phyloP scores from a whole-genome alignment of 441 rosid genomes.

The Manihot esculenta region DNA sequence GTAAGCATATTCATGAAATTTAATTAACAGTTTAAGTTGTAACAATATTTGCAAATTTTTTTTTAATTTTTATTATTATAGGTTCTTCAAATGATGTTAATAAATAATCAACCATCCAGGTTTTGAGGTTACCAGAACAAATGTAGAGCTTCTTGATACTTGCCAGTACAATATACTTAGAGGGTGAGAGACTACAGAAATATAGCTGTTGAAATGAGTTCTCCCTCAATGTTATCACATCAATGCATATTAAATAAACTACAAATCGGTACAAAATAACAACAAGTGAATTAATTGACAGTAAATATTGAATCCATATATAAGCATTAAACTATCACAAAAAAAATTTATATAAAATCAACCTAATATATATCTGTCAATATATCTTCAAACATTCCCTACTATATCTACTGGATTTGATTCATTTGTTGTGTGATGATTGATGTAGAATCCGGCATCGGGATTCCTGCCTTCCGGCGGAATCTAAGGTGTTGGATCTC shows the following conservation, averaged over 20 bases:
- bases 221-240: constrained; percentile 3
- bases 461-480: no score
- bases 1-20: constrained; percentile 16
- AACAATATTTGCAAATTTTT: constrained; percentile 34
- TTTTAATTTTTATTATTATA: constrained; percentile 39
- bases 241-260: not conserved
- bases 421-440: no score
- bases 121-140: constrained; percentile 90
- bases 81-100: constrained; percentile 47
- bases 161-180: not conserved
- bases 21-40: constrained; percentile 25
- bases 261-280: not conserved
- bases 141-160: constrained; percentile 21
- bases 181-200: constrained; percentile 6
- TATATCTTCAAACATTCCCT: no score
- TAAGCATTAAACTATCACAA: no score
- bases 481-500: no score
- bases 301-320: no score
- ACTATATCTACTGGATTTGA: no score
- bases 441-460: no score
- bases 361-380: no score
- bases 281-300: not conserved
- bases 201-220: not conserved
- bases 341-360: no score
- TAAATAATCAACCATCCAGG: constrained; percentile 77